These are phyloP conservation scores for Nakaseomyces uthaithaninus DNA, from an alignment of 1,139 yeast species.

Conservation along the genomic window DNA sequence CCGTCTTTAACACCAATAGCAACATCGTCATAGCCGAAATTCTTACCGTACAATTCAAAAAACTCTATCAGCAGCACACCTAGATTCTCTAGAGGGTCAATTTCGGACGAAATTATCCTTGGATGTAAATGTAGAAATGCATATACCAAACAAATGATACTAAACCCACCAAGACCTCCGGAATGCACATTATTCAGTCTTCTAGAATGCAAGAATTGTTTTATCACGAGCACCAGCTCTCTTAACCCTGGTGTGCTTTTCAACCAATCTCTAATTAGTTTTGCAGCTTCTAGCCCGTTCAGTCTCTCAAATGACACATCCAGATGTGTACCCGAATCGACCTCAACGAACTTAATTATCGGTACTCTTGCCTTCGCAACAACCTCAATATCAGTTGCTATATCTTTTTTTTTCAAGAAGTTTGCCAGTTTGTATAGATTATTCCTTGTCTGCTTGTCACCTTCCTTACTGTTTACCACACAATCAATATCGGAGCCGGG, in stretches of 20 bases:
- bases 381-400: conserved; percentile 74
- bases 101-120: conserved; percentile 55
- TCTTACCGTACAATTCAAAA: conserved; percentile 89
- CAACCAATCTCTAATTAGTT: conserved; percentile 69
- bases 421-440: conserved; percentile 70
- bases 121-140: conserved; percentile 81
- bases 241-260: conserved; percentile 68
- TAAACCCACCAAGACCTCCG: conserved; percentile 95
- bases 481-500: conserved; percentile 97
- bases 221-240: conserved; percentile 74
- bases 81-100: conserved; percentile 63
- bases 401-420: conserved; percentile 48
- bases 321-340: conserved; percentile 60
- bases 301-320: conserved; percentile 88
- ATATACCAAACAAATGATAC: conserved; percentile 80
- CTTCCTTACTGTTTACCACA: conserved; percentile 65
- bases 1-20: conserved; percentile 53
- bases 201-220: conserved; percentile 78
- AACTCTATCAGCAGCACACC: conserved; percentile 88
- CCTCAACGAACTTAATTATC: conserved; percentile 84
- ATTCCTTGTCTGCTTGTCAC: conserved; percentile 59
- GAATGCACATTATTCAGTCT: conserved; percentile 83
- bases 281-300: conserved; percentile 83
- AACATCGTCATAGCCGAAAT: conserved; percentile 78
- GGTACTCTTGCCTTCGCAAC: conserved; percentile 93